Evolutionary conservation across 1,139 yeast species (phyloP).

Genomic region (Candida frijolesensis): DNA sequence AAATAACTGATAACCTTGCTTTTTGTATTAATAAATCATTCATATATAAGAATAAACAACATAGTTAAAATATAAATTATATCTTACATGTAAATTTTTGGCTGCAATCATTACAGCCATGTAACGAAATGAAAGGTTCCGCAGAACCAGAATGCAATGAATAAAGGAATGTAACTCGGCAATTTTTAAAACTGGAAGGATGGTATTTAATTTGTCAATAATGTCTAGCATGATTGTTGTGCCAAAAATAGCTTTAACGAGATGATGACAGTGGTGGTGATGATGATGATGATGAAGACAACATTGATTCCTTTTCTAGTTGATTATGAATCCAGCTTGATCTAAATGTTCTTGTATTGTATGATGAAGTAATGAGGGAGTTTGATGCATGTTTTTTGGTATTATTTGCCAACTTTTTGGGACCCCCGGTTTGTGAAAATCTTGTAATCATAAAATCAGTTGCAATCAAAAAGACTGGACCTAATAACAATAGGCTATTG

Average conservation of each 20-base stretch:
- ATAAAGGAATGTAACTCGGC: background rate
- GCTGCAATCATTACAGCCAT: no score
- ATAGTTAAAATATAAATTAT: no score
- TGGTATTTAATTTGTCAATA: background rate
- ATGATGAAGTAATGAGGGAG: slow-evolving; percentile 8
- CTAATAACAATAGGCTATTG: slow-evolving; percentile 23
- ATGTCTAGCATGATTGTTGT: background rate
- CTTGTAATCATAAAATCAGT: slow-evolving; percentile 25
- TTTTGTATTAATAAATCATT: no score
- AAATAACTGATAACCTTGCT: no score
- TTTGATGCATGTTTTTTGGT: slow-evolving; percentile 7
- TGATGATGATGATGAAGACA: background rate
- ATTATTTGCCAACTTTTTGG: slow-evolving; percentile 16
- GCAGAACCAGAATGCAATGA: background rate
- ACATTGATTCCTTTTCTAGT: background rate
- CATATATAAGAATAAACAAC: no score
- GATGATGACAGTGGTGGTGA: background rate
- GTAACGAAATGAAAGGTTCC: background rate
- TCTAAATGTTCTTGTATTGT: slow-evolving; percentile 6
- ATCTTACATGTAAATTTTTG: no score
- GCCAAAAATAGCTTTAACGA: background rate
- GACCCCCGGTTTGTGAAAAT: slow-evolving; percentile 17
- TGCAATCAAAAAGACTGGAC: slow-evolving; percentile 26
- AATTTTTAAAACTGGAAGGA: no score
- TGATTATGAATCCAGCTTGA: slow-evolving; percentile 8